Evolutionary conservation across 371 early-diverging fungal species (phyloP), one percentile per base, ranked within the genome.

Genomic region (Thermomucor indicae-seudaticae): DNA sequence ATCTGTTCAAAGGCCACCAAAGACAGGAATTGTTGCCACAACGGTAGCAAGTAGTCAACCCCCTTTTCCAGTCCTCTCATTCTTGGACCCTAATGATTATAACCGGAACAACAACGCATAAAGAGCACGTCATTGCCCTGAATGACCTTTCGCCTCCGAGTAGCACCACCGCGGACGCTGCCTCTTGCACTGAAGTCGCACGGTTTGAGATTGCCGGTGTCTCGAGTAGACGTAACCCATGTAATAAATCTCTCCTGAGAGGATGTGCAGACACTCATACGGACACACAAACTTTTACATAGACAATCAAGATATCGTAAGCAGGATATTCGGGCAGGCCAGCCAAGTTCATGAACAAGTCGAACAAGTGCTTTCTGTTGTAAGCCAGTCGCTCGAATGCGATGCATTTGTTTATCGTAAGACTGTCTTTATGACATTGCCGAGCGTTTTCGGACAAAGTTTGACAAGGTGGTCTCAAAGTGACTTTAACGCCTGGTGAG

Each of bases 1-100:
- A 57, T 70, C 60, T 65, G 64, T 53, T 73, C 70, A 47, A 73
- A 69, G 49, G 69, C 70, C 56, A 70, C 67, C 57, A 73, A 73
- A 57, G 60, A 65, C 65, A 61, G 57, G 57, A 74, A 74, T 65
- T 59, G 55, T 54, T 34, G 40, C 37, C 43, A 38, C 51, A 60
- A 37, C 52, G 61, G 38, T 64, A 67, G 46, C 58, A 62, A 39
- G 56, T 58, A 55, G 17, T 51, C 48, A 34, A 44, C 8, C 14
- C 46, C 20, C n/a, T 31, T 35, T 42, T 66, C 54, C 37, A 35
- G 19, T 10, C 28, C 54, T 37, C 5, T 37, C 3, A 5, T 10
- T 37, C 16, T 37, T 37, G 19, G 37, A 37, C 37, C 17, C 17
- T n/a, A 27, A 71, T 71, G 71, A 66, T 71, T 51, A 66, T 70